Base-by-base conservation (phyloP, 495 filamentous ascomycete species). In the Penicillium arizonense region DNA sequence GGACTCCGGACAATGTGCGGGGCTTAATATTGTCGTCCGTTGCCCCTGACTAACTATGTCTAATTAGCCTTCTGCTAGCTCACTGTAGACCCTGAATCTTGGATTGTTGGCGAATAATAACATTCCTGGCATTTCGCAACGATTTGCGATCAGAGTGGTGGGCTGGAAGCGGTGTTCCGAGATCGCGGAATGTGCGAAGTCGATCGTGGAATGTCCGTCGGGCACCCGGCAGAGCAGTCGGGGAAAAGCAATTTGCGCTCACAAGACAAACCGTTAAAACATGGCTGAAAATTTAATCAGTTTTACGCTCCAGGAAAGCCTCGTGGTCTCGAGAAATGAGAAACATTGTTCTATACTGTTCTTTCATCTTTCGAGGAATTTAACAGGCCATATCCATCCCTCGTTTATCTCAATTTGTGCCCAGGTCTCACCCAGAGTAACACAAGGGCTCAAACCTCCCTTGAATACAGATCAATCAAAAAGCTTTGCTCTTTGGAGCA, bases 1-100 rank as follows among this genome's bases (percentile, higher is more conserved):
- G 47, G 47, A 50, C 47, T 50, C 47, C 47, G 47, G 33, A 50
- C 35, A 50, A 50, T 50, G 33, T n/a, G 35, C 37, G 37, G 26
- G 11, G 37, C 37, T 50, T 50, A 50, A 13, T 50, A 50, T 50
- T 50, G 47, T 49, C 14, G 18, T 50, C 1, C 4, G 18, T 20
- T 50, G 3, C n/a, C 37, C 16, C 3, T 18, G 7, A 33, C 28
- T 30, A 10, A 30, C 9, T 30, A 41, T 41, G 47, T 41, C 12
- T n/a, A 41, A 50, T 34, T 41, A 41, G 24, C 21, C 9, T 39
- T 44, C n/a, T 44, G 14, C 42, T 9, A 0, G 28, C 3, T 14
- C 42, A 43, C 23, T 4, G 28, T 7, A 30, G 28, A 30, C 28
- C 28, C 28, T 30, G 4, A 30, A 0, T 26, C 24, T 26, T 5